These are phyloP conservation scores for Omphalea diandra DNA, from an alignment of 441 rosid genomes.

Conservation along the genomic window DNA sequence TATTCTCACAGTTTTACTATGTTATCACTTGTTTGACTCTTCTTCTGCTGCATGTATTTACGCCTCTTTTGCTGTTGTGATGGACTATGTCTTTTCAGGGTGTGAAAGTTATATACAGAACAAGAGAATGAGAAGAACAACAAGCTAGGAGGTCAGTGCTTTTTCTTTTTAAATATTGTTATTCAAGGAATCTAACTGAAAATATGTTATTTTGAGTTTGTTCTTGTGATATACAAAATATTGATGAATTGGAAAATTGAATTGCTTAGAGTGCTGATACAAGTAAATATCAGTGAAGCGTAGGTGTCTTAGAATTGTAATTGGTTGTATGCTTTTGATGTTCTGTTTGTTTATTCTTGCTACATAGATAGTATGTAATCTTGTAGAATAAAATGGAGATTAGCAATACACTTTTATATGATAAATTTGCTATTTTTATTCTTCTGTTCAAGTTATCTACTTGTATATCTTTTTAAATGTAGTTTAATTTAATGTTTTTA, in stretches of 20 bases:
- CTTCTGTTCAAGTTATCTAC: conserved; percentile 2
- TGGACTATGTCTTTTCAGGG: conserved; percentile 47
- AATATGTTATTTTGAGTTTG: not conserved
- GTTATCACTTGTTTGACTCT: not conserved
- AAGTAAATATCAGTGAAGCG: not conserved
- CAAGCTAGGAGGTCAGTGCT: conserved; percentile 70
- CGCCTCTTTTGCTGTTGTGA: conserved; percentile 5
- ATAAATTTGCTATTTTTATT: not conserved
- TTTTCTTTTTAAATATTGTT: not conserved
- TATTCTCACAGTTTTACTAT: no score
- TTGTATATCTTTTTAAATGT: no score
- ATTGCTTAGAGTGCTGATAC: not conserved
- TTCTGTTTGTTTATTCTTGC: not conserved
- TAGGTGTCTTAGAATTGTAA: not conserved
- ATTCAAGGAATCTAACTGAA: not conserved
- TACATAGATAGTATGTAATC: not conserved
- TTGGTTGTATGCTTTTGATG: not conserved
- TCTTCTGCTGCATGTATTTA: conserved; percentile 3
- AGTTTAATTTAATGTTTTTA: conserved; percentile 19
- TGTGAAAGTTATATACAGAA: conserved; percentile 71
- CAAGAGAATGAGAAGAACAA: conserved; percentile 79
- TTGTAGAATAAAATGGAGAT: not conserved
- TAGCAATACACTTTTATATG: not conserved
- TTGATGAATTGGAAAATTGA: not conserved
- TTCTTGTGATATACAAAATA: not conserved